Percentiles rank a stretch among this genome's conserved stretches.
Evolutionary conservation across 345 rosid species (phyloP).

Genomic region (Corymbia maculata): DNA sequence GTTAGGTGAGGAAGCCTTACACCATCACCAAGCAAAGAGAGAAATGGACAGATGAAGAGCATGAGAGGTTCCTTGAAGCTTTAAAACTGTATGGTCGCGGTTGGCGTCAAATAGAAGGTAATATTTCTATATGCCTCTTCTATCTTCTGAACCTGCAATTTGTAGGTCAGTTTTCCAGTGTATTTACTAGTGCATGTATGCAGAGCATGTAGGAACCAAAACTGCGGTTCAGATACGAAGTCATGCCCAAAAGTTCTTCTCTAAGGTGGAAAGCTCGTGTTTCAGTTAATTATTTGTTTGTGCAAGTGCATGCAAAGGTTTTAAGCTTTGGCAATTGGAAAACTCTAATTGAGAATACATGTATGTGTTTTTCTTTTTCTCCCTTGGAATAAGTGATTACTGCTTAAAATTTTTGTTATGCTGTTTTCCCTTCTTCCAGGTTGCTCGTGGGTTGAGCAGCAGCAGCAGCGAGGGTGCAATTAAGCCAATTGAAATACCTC

Average conservation of each 20-base stretch:
- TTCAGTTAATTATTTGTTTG: not conserved
- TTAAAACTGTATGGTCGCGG: slow-evolving; percentile 74
- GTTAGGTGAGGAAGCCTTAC: slow-evolving; percentile 74
- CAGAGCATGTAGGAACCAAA: slow-evolving; percentile 87
- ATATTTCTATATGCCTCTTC: not conserved
- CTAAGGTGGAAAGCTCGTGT: slow-evolving; percentile 41
- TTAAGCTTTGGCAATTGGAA: not conserved
- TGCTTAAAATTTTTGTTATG: not conserved
- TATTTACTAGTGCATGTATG: slow-evolving; percentile 2
- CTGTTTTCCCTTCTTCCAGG: slow-evolving; percentile 25
- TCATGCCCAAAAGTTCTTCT: slow-evolving; percentile 96
- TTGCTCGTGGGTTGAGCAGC: slow-evolving; percentile 36
- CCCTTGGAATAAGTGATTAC: not conserved
- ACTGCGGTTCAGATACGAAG: slow-evolving; percentile 92
- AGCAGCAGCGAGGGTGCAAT: slow-evolving; percentile 9
- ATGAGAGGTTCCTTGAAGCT: slow-evolving; percentile 81
- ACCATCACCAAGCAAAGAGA: slow-evolving; percentile 77
- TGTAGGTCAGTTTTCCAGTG: not conserved
- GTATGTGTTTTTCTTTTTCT: not conserved
- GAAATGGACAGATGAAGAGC: slow-evolving; percentile 89
- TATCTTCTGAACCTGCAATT: not conserved
- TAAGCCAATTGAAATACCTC: slow-evolving; percentile 64
- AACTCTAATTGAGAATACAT: not conserved
- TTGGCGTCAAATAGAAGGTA: slow-evolving; percentile 88
- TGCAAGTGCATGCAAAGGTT: not conserved